Evolutionary conservation across 345 rosid genomes (phyloP).

Genomic region (Noccaea bulbosa): DNA sequence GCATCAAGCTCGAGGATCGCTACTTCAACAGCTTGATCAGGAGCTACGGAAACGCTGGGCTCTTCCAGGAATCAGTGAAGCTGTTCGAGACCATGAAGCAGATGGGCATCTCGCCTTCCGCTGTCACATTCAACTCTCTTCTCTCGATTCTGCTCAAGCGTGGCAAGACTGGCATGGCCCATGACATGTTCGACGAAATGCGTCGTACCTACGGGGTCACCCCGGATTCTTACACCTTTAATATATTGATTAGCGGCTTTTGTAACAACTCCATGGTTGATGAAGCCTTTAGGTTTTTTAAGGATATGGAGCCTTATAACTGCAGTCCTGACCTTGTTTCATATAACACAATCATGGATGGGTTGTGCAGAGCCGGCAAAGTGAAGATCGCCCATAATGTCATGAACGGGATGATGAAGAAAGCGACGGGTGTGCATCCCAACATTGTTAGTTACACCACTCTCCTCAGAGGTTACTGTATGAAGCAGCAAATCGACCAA

Average conservation of each 20-base stretch:
- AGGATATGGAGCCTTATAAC: slow-evolving; percentile 58
- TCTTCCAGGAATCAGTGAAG: slow-evolving; percentile 71
- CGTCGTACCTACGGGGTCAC: slow-evolving; percentile 69
- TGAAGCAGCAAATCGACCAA: slow-evolving; percentile 67
- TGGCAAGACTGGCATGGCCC: slow-evolving; percentile 72
- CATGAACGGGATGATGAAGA: slow-evolving; percentile 67
- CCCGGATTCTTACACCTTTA: slow-evolving; percentile 73
- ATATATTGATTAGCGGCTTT: slow-evolving; percentile 73
- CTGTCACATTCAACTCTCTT: slow-evolving; percentile 67
- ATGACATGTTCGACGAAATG: slow-evolving; percentile 76
- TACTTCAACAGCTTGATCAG: slow-evolving; percentile 77
- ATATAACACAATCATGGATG: slow-evolving; percentile 82
- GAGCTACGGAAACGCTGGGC: slow-evolving; percentile 68
- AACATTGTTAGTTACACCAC: slow-evolving; percentile 77
- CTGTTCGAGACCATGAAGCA: slow-evolving; percentile 68
- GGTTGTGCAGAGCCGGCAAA: slow-evolving; percentile 81
- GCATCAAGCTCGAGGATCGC: slow-evolving; percentile 62
- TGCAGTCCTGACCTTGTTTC: slow-evolving; percentile 74
- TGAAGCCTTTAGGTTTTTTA: slow-evolving; percentile 64
- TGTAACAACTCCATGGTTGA: slow-evolving; percentile 76
- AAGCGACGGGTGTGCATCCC: slow-evolving; percentile 54
- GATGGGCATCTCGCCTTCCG: slow-evolving; percentile 71
- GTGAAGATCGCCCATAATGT: slow-evolving; percentile 72
- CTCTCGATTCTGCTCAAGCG: slow-evolving; percentile 65
- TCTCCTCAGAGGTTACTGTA: slow-evolving; percentile 78